Conservation (phyloP, 345 rosid species). For the Brassica nigra region DNA sequence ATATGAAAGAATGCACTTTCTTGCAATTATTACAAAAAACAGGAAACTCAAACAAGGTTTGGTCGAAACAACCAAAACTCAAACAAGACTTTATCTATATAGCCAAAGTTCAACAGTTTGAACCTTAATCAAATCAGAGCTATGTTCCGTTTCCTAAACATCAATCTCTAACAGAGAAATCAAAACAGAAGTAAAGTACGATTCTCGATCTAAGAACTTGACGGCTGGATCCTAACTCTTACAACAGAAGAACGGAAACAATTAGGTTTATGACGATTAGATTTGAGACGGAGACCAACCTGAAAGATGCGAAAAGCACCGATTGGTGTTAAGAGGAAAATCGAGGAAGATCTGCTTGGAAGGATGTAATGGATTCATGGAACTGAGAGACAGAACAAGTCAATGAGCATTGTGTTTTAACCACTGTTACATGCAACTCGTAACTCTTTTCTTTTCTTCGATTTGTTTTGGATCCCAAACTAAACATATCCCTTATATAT, state of each 20-base stretch:
- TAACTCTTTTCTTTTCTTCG: not conserved
- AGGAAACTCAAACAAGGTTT: constrained; percentile 2
- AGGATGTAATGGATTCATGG: constrained; percentile 5
- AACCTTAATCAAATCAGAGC: not conserved
- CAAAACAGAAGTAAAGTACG: not conserved
- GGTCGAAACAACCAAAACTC: not conserved
- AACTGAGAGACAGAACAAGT: constrained; percentile 13
- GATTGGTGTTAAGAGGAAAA: constrained; percentile 15
- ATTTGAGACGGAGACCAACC: constrained; percentile 30
- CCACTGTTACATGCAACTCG: constrained; percentile 5
- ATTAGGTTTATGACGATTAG: not conserved
- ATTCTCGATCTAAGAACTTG: constrained; percentile 13
- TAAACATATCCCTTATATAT: too few relatives aligned
- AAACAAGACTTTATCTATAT: not conserved
- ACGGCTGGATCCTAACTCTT: not conserved
- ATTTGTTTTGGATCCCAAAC: not conserved
- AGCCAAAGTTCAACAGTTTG: not conserved
- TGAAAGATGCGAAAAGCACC: constrained; percentile 19
- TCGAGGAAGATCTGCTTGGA: constrained; percentile 17
- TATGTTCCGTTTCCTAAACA: constrained; percentile 1
- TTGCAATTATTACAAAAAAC: not conserved
- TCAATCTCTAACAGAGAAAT: not conserved
- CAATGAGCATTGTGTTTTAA: not conserved
- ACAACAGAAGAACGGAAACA: not conserved
- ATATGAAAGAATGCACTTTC: constrained; percentile 6